These are phyloP conservation scores for Epichloe scottii DNA, from an alignment of 2,329 filamentous ascomycete species.

Conservation along the genomic window DNA sequence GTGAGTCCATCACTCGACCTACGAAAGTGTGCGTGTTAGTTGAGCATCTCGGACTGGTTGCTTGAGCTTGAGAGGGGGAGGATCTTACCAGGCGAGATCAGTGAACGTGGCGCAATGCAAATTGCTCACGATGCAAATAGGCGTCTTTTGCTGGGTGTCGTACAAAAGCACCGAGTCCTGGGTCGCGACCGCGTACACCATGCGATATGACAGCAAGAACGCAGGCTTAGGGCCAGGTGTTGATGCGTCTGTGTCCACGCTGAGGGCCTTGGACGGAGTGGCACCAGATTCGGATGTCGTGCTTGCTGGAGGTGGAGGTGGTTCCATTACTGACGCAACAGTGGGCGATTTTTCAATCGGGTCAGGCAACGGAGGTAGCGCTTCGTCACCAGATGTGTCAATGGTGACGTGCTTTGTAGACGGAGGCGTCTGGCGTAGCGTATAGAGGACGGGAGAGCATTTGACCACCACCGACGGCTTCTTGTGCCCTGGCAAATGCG, in stretches of 20 bases:
- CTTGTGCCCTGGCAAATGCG: conserved; percentile 91
- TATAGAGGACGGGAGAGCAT: conserved; percentile 86
- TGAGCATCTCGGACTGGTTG: not conserved
- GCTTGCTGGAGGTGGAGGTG: conserved; percentile 54
- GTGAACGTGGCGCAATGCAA: conserved; percentile 96
- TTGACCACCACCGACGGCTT: conserved; percentile 94
- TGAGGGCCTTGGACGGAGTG: conserved; percentile 38
- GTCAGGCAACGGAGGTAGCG: conserved; percentile 74
- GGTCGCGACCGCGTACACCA: conserved; percentile 93
- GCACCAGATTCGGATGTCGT: conserved; percentile 33
- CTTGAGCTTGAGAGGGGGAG: too few species aligned
- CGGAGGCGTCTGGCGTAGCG: conserved; percentile 54
- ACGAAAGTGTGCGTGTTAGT: conserved; percentile 16
- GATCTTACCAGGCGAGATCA: conserved; percentile 71
- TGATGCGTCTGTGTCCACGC: conserved; percentile 31
- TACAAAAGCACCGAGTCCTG: conserved; percentile 92
- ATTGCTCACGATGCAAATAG: conserved; percentile 90
- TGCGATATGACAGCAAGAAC: conserved; percentile 80
- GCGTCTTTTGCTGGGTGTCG: conserved; percentile 92
- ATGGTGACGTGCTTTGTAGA: conserved; percentile 83
- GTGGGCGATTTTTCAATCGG: conserved; percentile 54
- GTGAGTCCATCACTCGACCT: conserved; percentile 40
- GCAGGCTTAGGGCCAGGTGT: conserved; percentile 52
- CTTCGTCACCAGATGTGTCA: conserved; percentile 79
- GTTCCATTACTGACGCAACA: conserved; percentile 61